phyloP scores from a whole-genome alignment of 2,329 filamentous ascomycete genomes.

The Colletotrichum orchidophilum region DNA sequence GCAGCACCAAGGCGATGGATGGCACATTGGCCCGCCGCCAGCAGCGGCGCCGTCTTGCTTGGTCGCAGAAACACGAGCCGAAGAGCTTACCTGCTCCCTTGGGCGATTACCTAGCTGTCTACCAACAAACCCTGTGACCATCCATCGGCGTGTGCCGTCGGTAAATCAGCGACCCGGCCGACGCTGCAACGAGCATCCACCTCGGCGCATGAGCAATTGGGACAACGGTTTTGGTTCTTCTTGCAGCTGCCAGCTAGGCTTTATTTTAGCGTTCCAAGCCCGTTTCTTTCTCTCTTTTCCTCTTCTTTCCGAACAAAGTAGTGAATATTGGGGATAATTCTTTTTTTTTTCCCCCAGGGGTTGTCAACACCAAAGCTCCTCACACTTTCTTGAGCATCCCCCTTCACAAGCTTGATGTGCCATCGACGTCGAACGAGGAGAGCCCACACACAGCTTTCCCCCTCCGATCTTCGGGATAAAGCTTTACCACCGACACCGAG shows the following conservation, averaged over 20 bases:
- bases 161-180: not conserved
- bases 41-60: not conserved
- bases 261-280: not conserved
- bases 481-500: slow-evolving; percentile 32
- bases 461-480: slow-evolving; percentile 32
- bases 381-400: not conserved
- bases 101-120: not conserved
- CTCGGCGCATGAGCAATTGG: slow-evolving; percentile 30
- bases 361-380: not conserved
- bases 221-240: not conserved
- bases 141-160: not conserved
- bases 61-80: slow-evolving; percentile 6
- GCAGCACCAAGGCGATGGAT: not conserved
- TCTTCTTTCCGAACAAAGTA: not conserved
- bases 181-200: slow-evolving; percentile 6
- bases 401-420: slow-evolving; percentile 2
- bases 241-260: not conserved
- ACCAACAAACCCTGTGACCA: not conserved
- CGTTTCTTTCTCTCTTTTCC: not conserved
- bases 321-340: not conserved
- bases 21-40: not conserved
- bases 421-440: slow-evolving; percentile 23
- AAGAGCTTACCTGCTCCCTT: not conserved
- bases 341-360: not conserved
- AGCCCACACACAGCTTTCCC: slow-evolving; percentile 1